Percentiles rank a stretch among this genome's conserved stretches.
phyloP scores from a whole-genome alignment of 2,329 filamentous ascomycete species.

The Aspergillus melleus region DNA sequence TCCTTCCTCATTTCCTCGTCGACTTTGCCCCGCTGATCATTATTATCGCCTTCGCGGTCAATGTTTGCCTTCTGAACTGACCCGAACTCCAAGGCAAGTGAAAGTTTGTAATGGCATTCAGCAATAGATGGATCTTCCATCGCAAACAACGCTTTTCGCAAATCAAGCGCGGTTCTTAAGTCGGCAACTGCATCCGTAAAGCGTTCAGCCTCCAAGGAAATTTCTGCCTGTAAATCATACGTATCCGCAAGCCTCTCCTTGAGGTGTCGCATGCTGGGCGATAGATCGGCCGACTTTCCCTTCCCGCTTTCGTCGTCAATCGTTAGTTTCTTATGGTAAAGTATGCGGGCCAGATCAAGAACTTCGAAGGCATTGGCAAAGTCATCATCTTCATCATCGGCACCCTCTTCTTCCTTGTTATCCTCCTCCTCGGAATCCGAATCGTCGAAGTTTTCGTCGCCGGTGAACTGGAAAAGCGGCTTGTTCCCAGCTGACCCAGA shows the following conservation, averaged over 20 bases:
- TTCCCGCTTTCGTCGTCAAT: slow-evolving; percentile 48
- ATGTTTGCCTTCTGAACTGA: slow-evolving; percentile 61
- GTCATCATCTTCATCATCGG: slow-evolving; percentile 63
- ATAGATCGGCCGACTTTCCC: slow-evolving; percentile 47
- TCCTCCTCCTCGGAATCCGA: slow-evolving; percentile 61
- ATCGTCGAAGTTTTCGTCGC: slow-evolving; percentile 89
- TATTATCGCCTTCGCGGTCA: slow-evolving; percentile 36
- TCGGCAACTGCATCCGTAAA: slow-evolving; percentile 87
- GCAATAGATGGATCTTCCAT: slow-evolving; percentile 82
- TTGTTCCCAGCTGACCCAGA: slow-evolving; percentile 39
- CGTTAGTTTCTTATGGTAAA: slow-evolving; percentile 58
- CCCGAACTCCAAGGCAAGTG: slow-evolving; percentile 89
- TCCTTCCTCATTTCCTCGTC: slow-evolving; percentile 59
- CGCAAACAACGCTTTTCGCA: slow-evolving; percentile 77
- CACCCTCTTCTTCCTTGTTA: slow-evolving; percentile 44
- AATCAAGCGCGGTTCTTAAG: slow-evolving; percentile 70
- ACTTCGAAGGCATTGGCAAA: slow-evolving; percentile 65
- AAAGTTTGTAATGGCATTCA: slow-evolving; percentile 95
- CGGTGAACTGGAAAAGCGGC: slow-evolving; percentile 85
- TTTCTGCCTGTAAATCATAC: slow-evolving; percentile 90
- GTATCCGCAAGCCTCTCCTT: slow-evolving; percentile 90
- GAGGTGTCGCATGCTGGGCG: slow-evolving; percentile 56
- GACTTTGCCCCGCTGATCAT: slow-evolving; percentile 40
- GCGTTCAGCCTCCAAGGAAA: slow-evolving; percentile 94
- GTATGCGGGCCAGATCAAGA: slow-evolving; percentile 62